Base-by-base conservation (phyloP, 257 asterid genomes). In the Solanum neorickii region DNA sequence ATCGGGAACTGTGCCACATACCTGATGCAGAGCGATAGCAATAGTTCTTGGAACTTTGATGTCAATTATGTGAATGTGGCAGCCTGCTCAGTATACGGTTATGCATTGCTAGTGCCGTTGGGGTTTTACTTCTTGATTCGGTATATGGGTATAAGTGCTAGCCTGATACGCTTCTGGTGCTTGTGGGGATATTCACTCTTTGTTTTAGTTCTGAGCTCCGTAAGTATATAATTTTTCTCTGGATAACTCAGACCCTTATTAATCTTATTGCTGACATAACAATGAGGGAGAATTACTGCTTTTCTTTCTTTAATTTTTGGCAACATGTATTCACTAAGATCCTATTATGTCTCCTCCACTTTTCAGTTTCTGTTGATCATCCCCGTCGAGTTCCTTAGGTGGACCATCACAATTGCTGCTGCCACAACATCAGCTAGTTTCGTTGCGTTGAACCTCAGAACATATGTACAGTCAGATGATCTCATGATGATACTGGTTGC, bases 141-240 rank as follows among this genome's bases (percentile, higher is more conserved):
- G 92, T 97, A 95, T 91, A 33, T 97, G 93, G 96, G 99, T 86
- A 83, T 96, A 83, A 93, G 86, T 86, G 96, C 93, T 91, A 97
- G 99, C 96, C 96, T 95, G 39, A 35, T 97, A 72, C 98, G 96
- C 88, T 93, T 97, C 88, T 97, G 99, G 99, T 97, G 99, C 96
- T 80, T 97, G 95, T 97, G 99, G 99, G 99, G 99, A 89, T 97
- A 97, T 91, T 97, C 99, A 33, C 95, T 97, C 90, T 94, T 94
- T 97, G 91, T 97, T 87, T 95, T 94, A 83, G 87, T 93, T 93
- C 93, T 93, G 83, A 93, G 93, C 89, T 94, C 98, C 52, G 99
- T 97, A 92, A 95, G 99, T 92, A 18, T 13, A n/a, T 6, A 20
- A 7, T 39, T 21, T 42, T 41, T 76, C 60, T 76, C 83, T 76